Percentiles rank a stretch among this genome's conserved stretches.
These are phyloP conservation scores for Begonia loranthoides DNA, from an alignment of 306 rosid species.

Conservation along the genomic window DNA sequence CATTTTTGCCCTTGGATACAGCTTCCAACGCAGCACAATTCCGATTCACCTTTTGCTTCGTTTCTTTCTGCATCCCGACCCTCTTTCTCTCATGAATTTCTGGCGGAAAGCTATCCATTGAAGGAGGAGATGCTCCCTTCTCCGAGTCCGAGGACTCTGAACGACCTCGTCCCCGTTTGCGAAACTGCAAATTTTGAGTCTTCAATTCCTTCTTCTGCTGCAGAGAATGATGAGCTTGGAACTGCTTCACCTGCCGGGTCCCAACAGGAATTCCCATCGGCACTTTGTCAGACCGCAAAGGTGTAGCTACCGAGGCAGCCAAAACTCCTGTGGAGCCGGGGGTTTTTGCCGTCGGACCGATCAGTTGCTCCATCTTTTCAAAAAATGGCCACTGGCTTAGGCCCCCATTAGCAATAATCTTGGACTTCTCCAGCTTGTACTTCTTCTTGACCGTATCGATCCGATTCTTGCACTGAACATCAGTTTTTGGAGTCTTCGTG, in stretches of 20 bases:
- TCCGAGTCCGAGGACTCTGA: slow-evolving; percentile 26
- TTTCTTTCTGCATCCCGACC: slow-evolving; percentile 20
- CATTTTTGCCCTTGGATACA: slow-evolving; percentile 18
- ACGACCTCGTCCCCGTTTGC: slow-evolving; percentile 21
- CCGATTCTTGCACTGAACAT: slow-evolving; percentile 92
- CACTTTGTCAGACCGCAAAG: slow-evolving; percentile 28
- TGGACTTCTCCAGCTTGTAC: slow-evolving; percentile 78
- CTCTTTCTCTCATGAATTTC: slow-evolving; percentile 39
- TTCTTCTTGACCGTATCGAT: slow-evolving; percentile 97
- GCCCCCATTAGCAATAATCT: slow-evolving; percentile 40
- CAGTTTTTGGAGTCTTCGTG: slow-evolving; percentile 55
- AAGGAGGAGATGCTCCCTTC: slow-evolving; percentile 45
- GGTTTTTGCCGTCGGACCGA: slow-evolving; percentile 57
- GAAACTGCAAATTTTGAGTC: slow-evolving; percentile 35
- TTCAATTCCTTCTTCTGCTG: slow-evolving; percentile 16
- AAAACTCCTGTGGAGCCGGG: slow-evolving; percentile 13
- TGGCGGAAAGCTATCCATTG: slow-evolving; percentile 54
- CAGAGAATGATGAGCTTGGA: slow-evolving; percentile 16
- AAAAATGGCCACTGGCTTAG: slow-evolving; percentile 79
- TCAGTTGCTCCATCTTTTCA: slow-evolving; percentile 46
- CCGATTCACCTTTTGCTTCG: slow-evolving; percentile 19
- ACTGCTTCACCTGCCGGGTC: slow-evolving; percentile 28
- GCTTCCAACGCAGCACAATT: slow-evolving; percentile 1
- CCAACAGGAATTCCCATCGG: slow-evolving; percentile 69
- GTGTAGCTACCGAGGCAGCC: slow-evolving; percentile 13